Percentiles rank a stretch among this genome's conserved stretches.
phyloP scores from a whole-genome alignment of 1,139 yeast genomes.

The Scheffersomyces insectosa region DNA sequence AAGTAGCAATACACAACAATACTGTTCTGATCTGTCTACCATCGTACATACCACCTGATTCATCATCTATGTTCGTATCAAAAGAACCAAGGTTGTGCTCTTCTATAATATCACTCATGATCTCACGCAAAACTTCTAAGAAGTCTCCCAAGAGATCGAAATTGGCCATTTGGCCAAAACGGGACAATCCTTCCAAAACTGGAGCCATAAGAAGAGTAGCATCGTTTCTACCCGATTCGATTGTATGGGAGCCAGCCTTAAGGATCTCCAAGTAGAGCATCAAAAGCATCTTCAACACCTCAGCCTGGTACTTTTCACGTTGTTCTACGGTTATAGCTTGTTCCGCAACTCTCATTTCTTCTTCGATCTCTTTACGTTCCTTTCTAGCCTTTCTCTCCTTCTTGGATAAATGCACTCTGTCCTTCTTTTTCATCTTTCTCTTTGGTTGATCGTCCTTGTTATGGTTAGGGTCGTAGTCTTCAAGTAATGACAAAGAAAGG shows the following conservation, averaged over 20 bases:
- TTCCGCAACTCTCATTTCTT: slow-evolving; percentile 86
- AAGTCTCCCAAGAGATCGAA: slow-evolving; percentile 91
- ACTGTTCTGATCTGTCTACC: slow-evolving; percentile 61
- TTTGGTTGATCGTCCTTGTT: slow-evolving; percentile 43
- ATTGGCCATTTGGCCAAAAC: slow-evolving; percentile 89
- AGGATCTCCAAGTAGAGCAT: slow-evolving; percentile 76
- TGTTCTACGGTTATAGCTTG: slow-evolving; percentile 84
- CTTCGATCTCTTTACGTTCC: slow-evolving; percentile 83
- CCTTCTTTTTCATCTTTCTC: slow-evolving; percentile 71
- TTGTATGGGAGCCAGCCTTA: slow-evolving; percentile 42
- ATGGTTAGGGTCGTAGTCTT: slow-evolving; percentile 73
- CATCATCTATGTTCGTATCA: slow-evolving; percentile 19
- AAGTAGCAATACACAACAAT: slow-evolving; percentile 81
- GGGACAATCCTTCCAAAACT: slow-evolving; percentile 87
- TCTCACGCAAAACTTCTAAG: slow-evolving; percentile 82
- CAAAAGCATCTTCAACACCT: slow-evolving; percentile 71
- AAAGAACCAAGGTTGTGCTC: slow-evolving; percentile 27
- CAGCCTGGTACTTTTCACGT: slow-evolving; percentile 81
- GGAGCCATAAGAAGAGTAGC: slow-evolving; percentile 68
- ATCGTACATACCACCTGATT: slow-evolving; percentile 32
- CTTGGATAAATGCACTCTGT: slow-evolving; percentile 84
- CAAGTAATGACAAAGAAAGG: slow-evolving; percentile 69
- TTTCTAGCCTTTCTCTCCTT: slow-evolving; percentile 85
- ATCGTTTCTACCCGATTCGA: slow-evolving; percentile 45
- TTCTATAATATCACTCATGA: slow-evolving; percentile 51